These are phyloP conservation scores for Dissophora globulifera DNA, from an alignment of 192 early-diverging fungal genomes.

Conservation along the genomic window DNA sequence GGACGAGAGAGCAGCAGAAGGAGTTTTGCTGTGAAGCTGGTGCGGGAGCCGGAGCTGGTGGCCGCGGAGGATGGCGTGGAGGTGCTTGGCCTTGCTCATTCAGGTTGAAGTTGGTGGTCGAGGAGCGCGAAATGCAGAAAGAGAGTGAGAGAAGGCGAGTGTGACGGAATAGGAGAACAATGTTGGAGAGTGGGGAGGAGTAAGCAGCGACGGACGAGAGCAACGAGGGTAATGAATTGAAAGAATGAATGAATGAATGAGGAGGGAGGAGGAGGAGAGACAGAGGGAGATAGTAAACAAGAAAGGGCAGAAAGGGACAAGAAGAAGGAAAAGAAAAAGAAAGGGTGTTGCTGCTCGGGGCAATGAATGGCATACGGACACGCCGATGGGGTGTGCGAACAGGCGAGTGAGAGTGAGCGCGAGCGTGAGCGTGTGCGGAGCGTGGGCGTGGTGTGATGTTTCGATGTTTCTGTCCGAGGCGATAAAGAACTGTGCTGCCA, in stretches of 20 bases:
- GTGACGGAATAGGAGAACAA: neutral
- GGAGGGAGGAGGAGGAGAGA: neutral
- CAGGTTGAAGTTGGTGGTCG: neutral
- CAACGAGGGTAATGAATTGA: neutral
- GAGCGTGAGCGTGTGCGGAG: no score
- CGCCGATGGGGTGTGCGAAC: no score
- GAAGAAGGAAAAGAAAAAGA: neutral
- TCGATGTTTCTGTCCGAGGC: no score
- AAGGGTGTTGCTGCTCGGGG: no score
- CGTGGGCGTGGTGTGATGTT: no score
- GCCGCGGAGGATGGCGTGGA: constrained; percentile 41
- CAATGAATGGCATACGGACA: no score
- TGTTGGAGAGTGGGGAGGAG: neutral
- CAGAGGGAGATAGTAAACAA: neutral
- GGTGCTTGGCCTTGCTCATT: constrained; percentile 50
- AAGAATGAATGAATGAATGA: neutral
- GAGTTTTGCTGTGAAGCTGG: constrained; percentile 38
- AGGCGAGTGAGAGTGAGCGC: no score
- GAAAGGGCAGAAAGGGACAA: constrained; percentile 2
- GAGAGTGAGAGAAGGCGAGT: neutral
- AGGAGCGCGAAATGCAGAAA: neutral
- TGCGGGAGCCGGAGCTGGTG: constrained; percentile 22
- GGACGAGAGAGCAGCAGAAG: constrained; percentile 2
- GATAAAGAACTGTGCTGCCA: no score
- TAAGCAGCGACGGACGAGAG: no score